These are phyloP conservation scores for Gossypium sturtianum DNA, from an alignment of 345 rosid species.

Conservation along the genomic window DNA sequence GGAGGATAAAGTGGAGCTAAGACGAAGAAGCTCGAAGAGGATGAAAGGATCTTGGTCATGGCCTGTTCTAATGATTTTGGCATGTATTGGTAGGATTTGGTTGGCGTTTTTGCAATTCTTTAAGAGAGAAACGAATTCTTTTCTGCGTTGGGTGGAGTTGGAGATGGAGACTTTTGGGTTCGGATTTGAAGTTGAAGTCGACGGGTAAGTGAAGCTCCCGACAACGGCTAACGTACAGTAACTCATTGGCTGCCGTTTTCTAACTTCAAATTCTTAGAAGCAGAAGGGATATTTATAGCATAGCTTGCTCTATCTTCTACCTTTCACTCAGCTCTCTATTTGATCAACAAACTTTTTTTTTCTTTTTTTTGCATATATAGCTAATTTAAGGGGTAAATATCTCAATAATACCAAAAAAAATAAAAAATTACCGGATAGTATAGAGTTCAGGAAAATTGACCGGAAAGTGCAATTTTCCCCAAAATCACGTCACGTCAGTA, in stretches of 20 bases:
- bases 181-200: constrained; percentile 11
- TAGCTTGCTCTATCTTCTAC: background rate
- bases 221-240: constrained; percentile 1
- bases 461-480: too few species aligned
- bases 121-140: constrained; percentile 21
- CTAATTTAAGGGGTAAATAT: too few species aligned
- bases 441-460: too few species aligned
- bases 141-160: background rate
- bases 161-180: background rate
- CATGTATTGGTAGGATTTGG: constrained; percentile 34
- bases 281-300: background rate
- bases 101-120: constrained; percentile 26
- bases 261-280: background rate
- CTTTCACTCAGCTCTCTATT: too few species aligned
- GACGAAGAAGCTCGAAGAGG: constrained; percentile 52
- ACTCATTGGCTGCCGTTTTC: constrained; percentile 6
- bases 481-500: too few species aligned
- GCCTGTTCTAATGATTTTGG: constrained; percentile 40
- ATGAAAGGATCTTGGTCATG: constrained; percentile 43
- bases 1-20: constrained; percentile 36
- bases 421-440: too few species aligned
- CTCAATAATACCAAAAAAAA: too few species aligned
- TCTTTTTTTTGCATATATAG: too few species aligned
- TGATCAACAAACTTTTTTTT: too few species aligned
- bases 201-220: constrained; percentile 10